Evolutionary conservation across 225 moss, liverwort and hornwort species (phyloP).

Genomic region (Takakia lepidozioides): DNA sequence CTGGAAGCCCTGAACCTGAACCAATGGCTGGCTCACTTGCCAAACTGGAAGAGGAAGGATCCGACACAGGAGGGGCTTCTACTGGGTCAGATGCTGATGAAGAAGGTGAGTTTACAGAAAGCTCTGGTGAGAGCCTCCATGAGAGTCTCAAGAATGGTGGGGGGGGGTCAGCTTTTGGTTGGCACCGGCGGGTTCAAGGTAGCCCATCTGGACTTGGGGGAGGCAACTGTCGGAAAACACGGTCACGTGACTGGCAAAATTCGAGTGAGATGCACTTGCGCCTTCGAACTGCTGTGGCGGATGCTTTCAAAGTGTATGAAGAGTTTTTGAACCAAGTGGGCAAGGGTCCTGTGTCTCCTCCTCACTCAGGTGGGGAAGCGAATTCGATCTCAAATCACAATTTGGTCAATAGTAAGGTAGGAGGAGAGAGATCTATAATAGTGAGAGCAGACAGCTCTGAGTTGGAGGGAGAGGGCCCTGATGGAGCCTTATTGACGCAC

Average conservation of each 20-base stretch:
- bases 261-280: too few species aligned
- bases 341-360: slow-evolving; percentile 7
- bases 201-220: neutral
- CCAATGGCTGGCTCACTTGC: neutral
- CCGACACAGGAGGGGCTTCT: slow-evolving; percentile 12
- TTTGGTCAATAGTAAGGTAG: slow-evolving; percentile 6
- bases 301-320: slow-evolving; percentile 76
- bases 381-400: slow-evolving; percentile 27
- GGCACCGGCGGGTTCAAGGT: slow-evolving; percentile 10
- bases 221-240: slow-evolving; percentile 12
- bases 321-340: slow-evolving; percentile 57
- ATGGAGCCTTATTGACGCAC: slow-evolving; percentile 52
- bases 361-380: slow-evolving; percentile 17
- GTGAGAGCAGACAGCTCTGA: slow-evolving; percentile 18
- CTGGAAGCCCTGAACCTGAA: slow-evolving; percentile 27
- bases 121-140: slow-evolving; percentile 34
- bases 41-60: slow-evolving; percentile 27
- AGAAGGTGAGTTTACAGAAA: slow-evolving; percentile 39
- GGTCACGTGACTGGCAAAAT: slow-evolving; percentile 36
- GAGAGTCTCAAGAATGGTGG: slow-evolving; percentile 56
- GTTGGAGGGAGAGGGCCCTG: slow-evolving; percentile 20
- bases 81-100: slow-evolving; percentile 39
- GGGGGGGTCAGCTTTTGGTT: slow-evolving; percentile 19
- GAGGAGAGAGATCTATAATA: slow-evolving; percentile 17
- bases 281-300: slow-evolving; percentile 27